Conservation (phyloP, 257 asterid species). For the Ligustrum vulgare region DNA sequence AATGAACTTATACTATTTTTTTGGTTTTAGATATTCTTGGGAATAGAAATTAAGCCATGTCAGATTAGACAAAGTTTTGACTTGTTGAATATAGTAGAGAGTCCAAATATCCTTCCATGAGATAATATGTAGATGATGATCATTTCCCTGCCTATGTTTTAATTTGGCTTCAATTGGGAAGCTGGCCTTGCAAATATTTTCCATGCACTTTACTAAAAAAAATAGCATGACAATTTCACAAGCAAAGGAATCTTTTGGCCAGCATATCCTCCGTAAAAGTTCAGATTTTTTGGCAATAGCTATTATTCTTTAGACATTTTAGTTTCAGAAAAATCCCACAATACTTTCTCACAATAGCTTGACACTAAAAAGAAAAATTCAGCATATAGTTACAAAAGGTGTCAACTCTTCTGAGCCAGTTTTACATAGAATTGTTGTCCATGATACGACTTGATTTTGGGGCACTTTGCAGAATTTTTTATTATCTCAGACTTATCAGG, state of each 20-base stretch:
- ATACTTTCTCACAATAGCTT: not conserved
- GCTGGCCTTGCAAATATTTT: not conserved
- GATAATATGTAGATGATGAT: not conserved
- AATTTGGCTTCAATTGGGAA: not conserved
- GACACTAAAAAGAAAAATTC: not conserved
- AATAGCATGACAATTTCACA: not conserved
- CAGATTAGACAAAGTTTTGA: not conserved
- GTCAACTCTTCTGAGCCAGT: not conserved
- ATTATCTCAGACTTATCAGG: not conserved
- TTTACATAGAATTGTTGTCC: not conserved
- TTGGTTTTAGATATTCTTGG: too few species aligned
- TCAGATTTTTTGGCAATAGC: not conserved
- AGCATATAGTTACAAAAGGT: not conserved
- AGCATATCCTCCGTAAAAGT: not conserved
- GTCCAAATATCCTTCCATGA: not conserved
- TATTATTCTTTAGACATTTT: not conserved
- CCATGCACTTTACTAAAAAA: not conserved
- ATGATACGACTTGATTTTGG: not conserved
- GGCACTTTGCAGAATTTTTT: not conserved
- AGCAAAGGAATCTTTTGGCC: not conserved
- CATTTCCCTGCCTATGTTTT: not conserved
- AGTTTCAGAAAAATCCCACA: not conserved
- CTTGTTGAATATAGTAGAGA: not conserved
- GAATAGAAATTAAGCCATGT: too few species aligned
- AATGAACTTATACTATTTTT: not conserved